These are phyloP conservation scores for Botrytis porri DNA, from an alignment of 2,329 filamentous ascomycete species.

Conservation along the genomic window DNA sequence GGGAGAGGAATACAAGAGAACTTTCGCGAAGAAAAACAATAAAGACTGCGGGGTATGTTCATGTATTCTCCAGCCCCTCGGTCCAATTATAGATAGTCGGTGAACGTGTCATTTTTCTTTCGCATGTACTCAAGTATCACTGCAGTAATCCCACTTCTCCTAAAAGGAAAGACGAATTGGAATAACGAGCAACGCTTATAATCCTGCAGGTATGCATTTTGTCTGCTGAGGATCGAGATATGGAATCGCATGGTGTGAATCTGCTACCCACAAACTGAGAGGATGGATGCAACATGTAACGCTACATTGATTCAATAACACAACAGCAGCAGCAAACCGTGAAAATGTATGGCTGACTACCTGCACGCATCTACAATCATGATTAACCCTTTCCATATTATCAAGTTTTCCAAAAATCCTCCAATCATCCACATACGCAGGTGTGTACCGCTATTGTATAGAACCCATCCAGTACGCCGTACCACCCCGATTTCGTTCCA, in stretches of 20 bases:
- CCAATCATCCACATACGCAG: background rate
- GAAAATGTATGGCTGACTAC: background rate
- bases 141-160: background rate
- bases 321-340: background rate
- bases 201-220: background rate
- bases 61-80: constrained; percentile 14
- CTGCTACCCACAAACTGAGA: background rate
- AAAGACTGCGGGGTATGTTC: constrained; percentile 20
- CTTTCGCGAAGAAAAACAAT: constrained; percentile 14
- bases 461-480: background rate
- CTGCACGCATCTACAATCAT: background rate
- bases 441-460: background rate
- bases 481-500: background rate
- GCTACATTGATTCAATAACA: background rate
- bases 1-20: constrained; percentile 4
- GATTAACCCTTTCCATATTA: background rate
- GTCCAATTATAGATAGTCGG: constrained; percentile 12
- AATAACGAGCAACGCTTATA: background rate
- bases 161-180: background rate
- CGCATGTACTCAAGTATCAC: background rate
- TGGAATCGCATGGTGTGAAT: background rate
- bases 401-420: background rate
- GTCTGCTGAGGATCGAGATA: background rate
- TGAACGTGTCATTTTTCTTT: constrained; percentile 13
- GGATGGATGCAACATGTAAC: background rate